Evolutionary conservation across 345 rosid species (phyloP).

Genomic region (Hibiscus tridactylites): DNA sequence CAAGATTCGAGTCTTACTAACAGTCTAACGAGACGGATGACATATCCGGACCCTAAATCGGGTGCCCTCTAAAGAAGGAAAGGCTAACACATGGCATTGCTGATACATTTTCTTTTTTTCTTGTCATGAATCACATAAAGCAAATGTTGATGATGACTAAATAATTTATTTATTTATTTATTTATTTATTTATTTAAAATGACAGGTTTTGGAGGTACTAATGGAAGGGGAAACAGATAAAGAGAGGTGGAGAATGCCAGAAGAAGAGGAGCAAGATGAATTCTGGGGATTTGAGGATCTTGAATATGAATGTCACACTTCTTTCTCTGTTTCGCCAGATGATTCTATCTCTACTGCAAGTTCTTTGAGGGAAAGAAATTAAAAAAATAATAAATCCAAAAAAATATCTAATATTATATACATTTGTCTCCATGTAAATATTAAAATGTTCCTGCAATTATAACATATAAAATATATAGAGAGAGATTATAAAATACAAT

Average conservation of each 20-base stretch:
- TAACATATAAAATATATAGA: too few species aligned
- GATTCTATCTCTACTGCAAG: constrained; percentile 32
- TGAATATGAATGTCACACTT: constrained; percentile 51
- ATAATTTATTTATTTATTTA: not conserved
- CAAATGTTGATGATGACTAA: not conserved
- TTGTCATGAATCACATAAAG: constrained; percentile 5
- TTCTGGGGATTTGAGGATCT: constrained; percentile 91
- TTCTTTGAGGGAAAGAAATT: not conserved
- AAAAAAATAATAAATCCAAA: not conserved
- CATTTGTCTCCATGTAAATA: not conserved
- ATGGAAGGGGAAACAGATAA: constrained; percentile 45
- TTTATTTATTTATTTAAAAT: not conserved
- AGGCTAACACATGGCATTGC: not conserved
- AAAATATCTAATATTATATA: too few species aligned
- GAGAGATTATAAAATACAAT: too few species aligned
- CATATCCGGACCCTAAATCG: too few species aligned
- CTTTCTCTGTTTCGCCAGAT: constrained; percentile 53
- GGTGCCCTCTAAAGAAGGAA: too few species aligned
- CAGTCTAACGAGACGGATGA: too few species aligned
- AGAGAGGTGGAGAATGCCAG: constrained; percentile 80
- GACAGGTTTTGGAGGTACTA: constrained; percentile 61
- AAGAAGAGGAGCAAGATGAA: constrained; percentile 60
- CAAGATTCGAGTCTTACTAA: too few species aligned
- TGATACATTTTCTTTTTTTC: not conserved
- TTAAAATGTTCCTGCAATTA: not conserved